Percentiles rank a stretch among this genome's conserved stretches.
phyloP scores from a whole-genome alignment of 345 rosid genomes.

The Physaria fendleri region DNA sequence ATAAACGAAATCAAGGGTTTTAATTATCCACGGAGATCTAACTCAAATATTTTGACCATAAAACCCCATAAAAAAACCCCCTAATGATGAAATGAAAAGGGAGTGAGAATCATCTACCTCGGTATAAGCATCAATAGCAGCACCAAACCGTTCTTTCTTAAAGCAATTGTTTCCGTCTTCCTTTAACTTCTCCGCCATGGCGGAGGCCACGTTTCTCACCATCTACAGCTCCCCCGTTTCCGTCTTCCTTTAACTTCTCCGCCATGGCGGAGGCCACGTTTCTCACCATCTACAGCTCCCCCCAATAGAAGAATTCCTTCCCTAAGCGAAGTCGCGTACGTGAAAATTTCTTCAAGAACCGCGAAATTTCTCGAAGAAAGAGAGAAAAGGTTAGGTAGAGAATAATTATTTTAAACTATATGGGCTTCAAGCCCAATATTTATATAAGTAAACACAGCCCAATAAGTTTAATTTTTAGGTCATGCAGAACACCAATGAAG shows the following conservation, averaged over 20 bases:
- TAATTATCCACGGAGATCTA: not conserved
- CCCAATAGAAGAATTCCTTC: too few relatives aligned
- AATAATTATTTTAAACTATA: too few relatives aligned
- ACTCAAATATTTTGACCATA: not conserved
- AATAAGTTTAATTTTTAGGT: too few relatives aligned
- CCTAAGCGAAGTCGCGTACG: too few relatives aligned
- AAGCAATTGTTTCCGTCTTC: constrained; percentile 60
- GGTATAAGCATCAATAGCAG: constrained; percentile 91
- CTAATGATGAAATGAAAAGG: not conserved
- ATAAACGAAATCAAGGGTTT: not conserved
- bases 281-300: constrained; percentile 28
- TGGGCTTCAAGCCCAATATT: too few relatives aligned
- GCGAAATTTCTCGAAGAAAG: too few relatives aligned
- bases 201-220: constrained; percentile 29
- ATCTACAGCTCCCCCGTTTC: constrained; percentile 37
- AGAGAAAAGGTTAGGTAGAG: too few relatives aligned
- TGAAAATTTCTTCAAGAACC: too few relatives aligned
- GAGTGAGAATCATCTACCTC: constrained; percentile 37
- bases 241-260: constrained; percentile 54
- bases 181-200: constrained; percentile 45
- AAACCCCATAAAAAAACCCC: constrained; percentile 1
- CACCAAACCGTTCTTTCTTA: constrained; percentile 58
- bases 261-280: constrained; percentile 28
- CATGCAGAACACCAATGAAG: not conserved
- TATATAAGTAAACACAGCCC: too few relatives aligned